phyloP scores from a whole-genome alignment of 1,284 basidiomycete species.

The Sanghuangporus baumii region DNA sequence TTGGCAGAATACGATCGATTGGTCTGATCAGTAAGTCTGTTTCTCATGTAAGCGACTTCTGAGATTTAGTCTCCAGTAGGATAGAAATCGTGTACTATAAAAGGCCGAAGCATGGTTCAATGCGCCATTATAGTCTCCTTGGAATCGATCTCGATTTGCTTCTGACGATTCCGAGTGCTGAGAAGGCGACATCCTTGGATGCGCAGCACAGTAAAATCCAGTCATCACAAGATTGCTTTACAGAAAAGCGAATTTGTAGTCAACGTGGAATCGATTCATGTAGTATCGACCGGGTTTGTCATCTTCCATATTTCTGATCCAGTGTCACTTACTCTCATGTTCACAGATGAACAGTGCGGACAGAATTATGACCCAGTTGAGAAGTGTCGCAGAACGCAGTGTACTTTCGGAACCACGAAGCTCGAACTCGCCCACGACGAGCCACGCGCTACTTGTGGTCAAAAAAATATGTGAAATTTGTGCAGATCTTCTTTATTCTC shows the following conservation, averaged over 20 bases:
- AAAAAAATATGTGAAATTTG: neutral
- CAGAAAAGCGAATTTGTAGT: neutral
- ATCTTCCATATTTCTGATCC: neutral
- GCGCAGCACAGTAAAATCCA: neutral
- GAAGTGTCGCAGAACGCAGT: neutral
- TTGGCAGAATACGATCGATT: constrained; percentile 17
- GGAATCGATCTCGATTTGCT: constrained; percentile 28
- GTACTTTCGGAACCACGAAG: neutral
- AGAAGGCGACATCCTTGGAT: constrained; percentile 4
- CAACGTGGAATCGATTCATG: neutral
- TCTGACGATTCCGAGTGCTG: constrained; percentile 17
- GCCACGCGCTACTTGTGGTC: neutral
- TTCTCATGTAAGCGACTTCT: neutral
- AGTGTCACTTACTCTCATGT: neutral
- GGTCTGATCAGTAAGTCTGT: constrained; percentile 26
- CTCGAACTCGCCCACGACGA: neutral
- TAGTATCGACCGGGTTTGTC: neutral
- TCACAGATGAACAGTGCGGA: constrained; percentile 20
- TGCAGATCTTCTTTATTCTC: neutral
- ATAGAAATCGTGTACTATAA: constrained; percentile 42
- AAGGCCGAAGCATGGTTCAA: constrained; percentile 39
- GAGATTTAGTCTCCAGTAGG: constrained; percentile 16
- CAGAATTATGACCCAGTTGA: neutral
- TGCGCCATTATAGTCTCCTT: constrained; percentile 52
- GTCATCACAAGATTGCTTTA: neutral